phyloP scores from a whole-genome alignment of 495 filamentous ascomycete genomes.

The Trichoderma erinaceum region DNA sequence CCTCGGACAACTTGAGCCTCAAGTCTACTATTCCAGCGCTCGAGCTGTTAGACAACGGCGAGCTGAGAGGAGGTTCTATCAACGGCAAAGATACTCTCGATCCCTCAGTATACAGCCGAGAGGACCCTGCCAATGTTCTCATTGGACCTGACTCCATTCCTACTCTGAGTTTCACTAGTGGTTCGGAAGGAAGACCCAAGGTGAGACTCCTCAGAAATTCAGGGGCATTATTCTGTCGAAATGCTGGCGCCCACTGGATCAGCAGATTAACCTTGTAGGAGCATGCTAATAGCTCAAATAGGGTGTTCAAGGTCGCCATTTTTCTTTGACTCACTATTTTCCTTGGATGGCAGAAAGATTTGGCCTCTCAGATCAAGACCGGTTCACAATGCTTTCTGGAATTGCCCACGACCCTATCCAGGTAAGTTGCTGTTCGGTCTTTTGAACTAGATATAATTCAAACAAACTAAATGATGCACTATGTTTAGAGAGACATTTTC shows the following conservation, averaged over 20 bases:
- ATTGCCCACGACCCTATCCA: conserved; percentile 69
- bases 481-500: conserved; percentile 63
- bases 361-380: conserved; percentile 56
- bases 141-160: conserved; percentile 74
- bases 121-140: conserved; percentile 52
- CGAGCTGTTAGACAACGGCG: conserved; percentile 60
- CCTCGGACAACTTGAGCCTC: conserved; percentile 57
- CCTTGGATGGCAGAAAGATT: conserved; percentile 76
- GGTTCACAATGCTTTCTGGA: conserved; percentile 70
- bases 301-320: conserved; percentile 73
- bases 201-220: background rate
- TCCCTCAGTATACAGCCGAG: conserved; percentile 40
- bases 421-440: background rate
- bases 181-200: conserved; percentile 73
- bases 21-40: conserved; percentile 63
- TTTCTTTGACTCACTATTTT: conserved; percentile 69
- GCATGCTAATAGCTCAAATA: background rate
- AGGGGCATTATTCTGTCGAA: background rate
- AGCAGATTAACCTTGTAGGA: background rate
- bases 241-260: background rate
- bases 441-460: background rate
- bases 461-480: background rate
- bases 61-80: conserved; percentile 52
- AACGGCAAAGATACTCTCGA: conserved; percentile 54
- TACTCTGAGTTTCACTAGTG: conserved; percentile 67